Base-by-base conservation (phyloP, 345 rosid species). In the Cardamine chenopodiifolia region DNA sequence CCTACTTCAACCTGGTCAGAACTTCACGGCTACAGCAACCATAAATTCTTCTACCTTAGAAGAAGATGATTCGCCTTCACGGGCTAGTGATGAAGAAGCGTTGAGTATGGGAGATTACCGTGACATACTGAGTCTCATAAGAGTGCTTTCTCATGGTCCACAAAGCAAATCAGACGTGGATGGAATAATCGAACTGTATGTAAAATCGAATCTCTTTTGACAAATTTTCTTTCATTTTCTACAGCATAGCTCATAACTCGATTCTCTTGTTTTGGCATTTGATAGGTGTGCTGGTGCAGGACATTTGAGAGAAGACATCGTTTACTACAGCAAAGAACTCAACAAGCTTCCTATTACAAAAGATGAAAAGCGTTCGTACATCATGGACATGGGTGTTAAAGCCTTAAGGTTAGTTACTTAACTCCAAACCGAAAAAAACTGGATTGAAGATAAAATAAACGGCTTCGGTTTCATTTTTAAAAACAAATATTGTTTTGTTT, bases 221-320 rank as follows among this genome's bases (percentile, higher is more conserved):
- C 32, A 63, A 52, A 17, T 22, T 28, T 18, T 52, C 7, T 25
- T 55, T 52, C 19, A 39, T 32, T 19, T 32, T 7, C 4, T 42
- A 57, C 40, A 2, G 35, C 56, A 12, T 66, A 0, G 57, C 53
- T 72, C 42, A 17, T 84, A 67, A 61, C 18, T 64, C 48, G 31
- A 23, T 48, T 32, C 26, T 32, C 71, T 26, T 39, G 74, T 59
- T 73, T 37, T 62, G 55, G 60, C 45, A 57, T 47, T 77, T 34
- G 32, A 45, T 58, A 95, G 99, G 79, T 90, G 97, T 82, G 89
- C 92, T 12, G 99, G 92, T 65, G 97, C 97, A 20, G 99, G 99
- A 66, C 92, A 95, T 83, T 71, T 91, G 68, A 87, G 85, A 56
- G 91, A 87, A 68, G 97, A 91, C 73, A 91, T 95, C 62, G 85